Percentiles rank a stretch among this genome's conserved stretches.
Conservation (phyloP, 768 basidiomycete genomes). For the Auriscalpium orientale region DNA sequence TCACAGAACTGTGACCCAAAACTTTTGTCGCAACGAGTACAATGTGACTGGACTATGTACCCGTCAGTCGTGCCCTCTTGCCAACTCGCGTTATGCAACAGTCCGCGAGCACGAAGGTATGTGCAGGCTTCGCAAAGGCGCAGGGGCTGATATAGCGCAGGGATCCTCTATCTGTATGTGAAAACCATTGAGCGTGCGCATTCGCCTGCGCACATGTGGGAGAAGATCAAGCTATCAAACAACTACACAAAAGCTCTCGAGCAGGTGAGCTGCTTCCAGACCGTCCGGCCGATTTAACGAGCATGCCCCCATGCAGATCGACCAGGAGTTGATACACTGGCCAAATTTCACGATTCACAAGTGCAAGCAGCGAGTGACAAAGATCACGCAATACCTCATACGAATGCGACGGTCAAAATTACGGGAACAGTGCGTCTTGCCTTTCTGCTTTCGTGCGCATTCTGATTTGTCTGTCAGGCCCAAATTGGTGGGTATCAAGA, state of each 20-base stretch:
- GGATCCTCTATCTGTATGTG: slow-evolving; percentile 85
- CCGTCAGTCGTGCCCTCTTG: slow-evolving; percentile 93
- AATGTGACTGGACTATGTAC: slow-evolving; percentile 96
- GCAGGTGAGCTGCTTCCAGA: slow-evolving; percentile 51
- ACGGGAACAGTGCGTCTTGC: slow-evolving; percentile 64
- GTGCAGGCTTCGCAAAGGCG: slow-evolving; percentile 1
- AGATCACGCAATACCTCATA: slow-evolving; percentile 98
- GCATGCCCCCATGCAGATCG: slow-evolving; percentile 55
- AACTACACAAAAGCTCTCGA: slow-evolving; percentile 94
- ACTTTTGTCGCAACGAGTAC: slow-evolving; percentile 98
- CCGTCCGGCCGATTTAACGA: not conserved
- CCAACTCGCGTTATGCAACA: slow-evolving; percentile 97
- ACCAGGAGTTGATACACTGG: slow-evolving; percentile 94
- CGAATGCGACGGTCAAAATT: slow-evolving; percentile 92
- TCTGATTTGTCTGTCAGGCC: slow-evolving; percentile 43
- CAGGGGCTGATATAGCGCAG: slow-evolving; percentile 27
- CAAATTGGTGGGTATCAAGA: slow-evolving; percentile 91
- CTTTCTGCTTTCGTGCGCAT: not conserved
- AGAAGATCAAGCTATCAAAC: slow-evolving; percentile 84
- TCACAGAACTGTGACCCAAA: slow-evolving; percentile 83
- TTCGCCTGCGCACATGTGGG: slow-evolving; percentile 96
- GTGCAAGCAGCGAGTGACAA: slow-evolving; percentile 98
- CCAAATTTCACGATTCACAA: slow-evolving; percentile 96
- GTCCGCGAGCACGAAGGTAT: slow-evolving; percentile 91
- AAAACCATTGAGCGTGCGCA: slow-evolving; percentile 98